Conservation (phyloP, 768 basidiomycete genomes). For the Naganishia vaughanmartiniae region DNA sequence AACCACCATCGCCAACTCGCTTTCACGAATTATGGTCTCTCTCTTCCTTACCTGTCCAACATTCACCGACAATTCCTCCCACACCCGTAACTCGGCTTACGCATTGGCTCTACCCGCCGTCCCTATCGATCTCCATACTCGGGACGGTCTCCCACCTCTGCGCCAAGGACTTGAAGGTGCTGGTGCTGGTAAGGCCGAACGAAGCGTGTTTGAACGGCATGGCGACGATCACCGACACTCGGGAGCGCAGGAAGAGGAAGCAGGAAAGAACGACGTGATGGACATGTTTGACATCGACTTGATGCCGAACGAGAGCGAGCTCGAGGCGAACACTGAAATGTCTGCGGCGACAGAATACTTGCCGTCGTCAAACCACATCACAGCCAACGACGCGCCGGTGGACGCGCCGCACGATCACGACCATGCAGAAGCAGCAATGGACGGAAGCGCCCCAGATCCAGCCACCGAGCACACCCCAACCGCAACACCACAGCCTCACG, state of each 20-base stretch:
- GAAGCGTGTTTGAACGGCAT: constrained; percentile 17
- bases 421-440: background rate
- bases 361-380: background rate
- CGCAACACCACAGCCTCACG: background rate
- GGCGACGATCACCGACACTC: constrained; percentile 3
- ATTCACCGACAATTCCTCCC: constrained; percentile 7
- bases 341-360: background rate
- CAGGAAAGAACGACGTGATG: background rate
- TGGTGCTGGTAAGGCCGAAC: background rate
- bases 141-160: background rate
- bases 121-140: background rate
- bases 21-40: constrained; percentile 14
- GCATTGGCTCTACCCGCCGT: background rate
- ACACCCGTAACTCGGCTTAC: background rate
- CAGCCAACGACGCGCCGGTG: background rate
- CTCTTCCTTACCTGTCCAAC: constrained; percentile 7
- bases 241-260: constrained; percentile 3
- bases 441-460: background rate
- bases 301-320: background rate
- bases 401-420: background rate
- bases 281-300: constrained; percentile 7
- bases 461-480: background rate
- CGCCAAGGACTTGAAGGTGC: background rate
- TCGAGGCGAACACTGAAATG: background rate
- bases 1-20: constrained; percentile 5